Percentiles rank a stretch among this genome's conserved stretches.
Conservation (phyloP, 2,329 filamentous ascomycete species). For the Cladosporium sp. region DNA sequence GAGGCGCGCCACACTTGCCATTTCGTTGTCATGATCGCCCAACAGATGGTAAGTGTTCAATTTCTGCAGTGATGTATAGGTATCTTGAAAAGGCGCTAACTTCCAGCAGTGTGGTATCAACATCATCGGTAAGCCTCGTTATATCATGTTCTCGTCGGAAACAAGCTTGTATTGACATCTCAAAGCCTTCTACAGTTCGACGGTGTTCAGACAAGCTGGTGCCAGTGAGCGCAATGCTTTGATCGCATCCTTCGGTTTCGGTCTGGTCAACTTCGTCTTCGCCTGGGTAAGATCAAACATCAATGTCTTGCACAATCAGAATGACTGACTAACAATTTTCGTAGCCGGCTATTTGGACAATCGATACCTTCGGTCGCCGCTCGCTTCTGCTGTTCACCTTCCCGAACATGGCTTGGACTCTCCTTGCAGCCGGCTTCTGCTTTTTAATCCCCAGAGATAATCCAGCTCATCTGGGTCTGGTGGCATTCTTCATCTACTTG, state of each 20-base stretch:
- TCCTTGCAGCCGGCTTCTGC: constrained; percentile 50
- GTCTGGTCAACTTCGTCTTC: constrained; percentile 49
- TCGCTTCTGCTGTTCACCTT: constrained; percentile 44
- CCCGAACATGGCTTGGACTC: constrained; percentile 42
- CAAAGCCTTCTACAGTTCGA: constrained; percentile 39
- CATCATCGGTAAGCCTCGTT: constrained; percentile 1
- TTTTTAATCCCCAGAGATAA: constrained; percentile 36
- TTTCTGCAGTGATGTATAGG: neutral
- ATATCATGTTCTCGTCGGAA: neutral
- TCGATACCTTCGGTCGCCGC: constrained; percentile 39
- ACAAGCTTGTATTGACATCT: constrained; percentile 33
- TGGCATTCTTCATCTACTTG: constrained; percentile 35
- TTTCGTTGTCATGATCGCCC: constrained; percentile 36
- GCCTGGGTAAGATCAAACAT: constrained; percentile 30
- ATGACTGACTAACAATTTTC: neutral
- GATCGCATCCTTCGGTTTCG: constrained; percentile 45
- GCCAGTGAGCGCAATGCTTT: constrained; percentile 39
- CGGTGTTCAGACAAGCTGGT: constrained; percentile 39
- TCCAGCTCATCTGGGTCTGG: constrained; percentile 28
- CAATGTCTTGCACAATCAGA: too few relatives aligned
- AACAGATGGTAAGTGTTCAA: constrained; percentile 30
- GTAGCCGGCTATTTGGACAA: constrained; percentile 36
- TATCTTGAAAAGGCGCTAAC: neutral
- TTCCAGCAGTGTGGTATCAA: constrained; percentile 1
- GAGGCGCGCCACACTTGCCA: constrained; percentile 41